Conservation (phyloP, 2,329 filamentous ascomycete species). For the Nectriaceae sp. region DNA sequence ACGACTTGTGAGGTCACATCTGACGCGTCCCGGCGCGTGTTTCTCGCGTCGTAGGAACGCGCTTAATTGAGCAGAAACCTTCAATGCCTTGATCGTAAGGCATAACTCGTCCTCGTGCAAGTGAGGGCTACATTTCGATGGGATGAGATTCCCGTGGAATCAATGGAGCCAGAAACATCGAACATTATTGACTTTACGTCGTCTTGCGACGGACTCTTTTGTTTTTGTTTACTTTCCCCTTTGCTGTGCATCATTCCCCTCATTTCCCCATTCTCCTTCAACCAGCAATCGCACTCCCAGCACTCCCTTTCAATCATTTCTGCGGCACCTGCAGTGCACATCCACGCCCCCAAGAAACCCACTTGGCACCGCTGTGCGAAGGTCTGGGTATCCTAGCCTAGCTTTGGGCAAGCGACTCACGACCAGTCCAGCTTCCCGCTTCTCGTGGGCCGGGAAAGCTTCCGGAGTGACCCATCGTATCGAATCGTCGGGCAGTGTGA, state of each 20-base stretch:
- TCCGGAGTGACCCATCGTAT: not conserved
- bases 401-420: not conserved
- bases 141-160: not conserved
- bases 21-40: conserved; percentile 14
- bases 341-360: not conserved
- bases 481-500: not conserved
- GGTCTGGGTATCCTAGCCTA: not conserved
- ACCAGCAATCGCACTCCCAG: not conserved
- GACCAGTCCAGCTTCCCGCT: not conserved
- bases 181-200: not conserved
- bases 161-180: not conserved
- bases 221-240: not conserved
- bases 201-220: not conserved
- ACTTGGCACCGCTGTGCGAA: not conserved
- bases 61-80: conserved; percentile 1
- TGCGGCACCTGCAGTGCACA: not conserved
- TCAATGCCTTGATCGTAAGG: conserved; percentile 1
- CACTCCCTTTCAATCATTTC: not conserved
- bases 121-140: not conserved
- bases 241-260: conserved; percentile 1
- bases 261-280: not conserved
- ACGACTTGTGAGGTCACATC: not conserved
- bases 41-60: conserved; percentile 13
- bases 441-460: not conserved
- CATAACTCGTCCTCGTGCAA: not conserved